These are phyloP conservation scores for Cyamopsis tetragonoloba DNA, from an alignment of 306 rosid species.

Conservation along the genomic window DNA sequence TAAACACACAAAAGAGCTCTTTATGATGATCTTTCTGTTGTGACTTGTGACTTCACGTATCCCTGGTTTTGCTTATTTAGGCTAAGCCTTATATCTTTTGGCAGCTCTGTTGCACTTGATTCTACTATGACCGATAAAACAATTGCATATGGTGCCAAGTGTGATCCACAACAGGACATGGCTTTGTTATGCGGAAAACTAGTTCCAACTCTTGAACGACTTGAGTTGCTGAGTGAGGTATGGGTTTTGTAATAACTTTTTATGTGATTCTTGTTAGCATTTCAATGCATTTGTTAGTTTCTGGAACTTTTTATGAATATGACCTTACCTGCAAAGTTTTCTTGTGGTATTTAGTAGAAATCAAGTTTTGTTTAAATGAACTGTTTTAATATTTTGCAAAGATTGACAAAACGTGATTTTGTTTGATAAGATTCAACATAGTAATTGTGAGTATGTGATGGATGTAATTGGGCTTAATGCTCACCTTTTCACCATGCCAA, in stretches of 20 bases:
- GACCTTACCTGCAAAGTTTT: neutral
- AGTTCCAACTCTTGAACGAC: constrained; percentile 76
- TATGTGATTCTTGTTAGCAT: neutral
- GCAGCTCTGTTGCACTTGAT: constrained; percentile 50
- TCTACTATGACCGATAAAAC: constrained; percentile 37
- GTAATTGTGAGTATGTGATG: too few species aligned
- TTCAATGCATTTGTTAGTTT: neutral
- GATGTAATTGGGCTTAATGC: too few species aligned
- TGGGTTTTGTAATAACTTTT: neutral
- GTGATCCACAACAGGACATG: constrained; percentile 49
- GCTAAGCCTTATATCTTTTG: constrained; percentile 23
- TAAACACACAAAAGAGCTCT: too few species aligned
- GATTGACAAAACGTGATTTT: too few species aligned
- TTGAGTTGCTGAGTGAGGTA: constrained; percentile 83
- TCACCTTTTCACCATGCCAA: neutral
- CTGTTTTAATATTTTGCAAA: neutral
- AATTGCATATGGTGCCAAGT: constrained; percentile 46
- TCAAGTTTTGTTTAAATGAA: neutral
- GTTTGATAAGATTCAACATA: too few species aligned
- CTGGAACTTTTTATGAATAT: neutral
- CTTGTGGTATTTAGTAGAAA: neutral
- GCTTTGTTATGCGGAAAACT: constrained; percentile 54
- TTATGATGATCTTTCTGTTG: too few species aligned
- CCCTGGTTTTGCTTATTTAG: neutral
- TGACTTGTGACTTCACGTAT: neutral